Evolutionary conservation across 1,139 yeast genomes (phyloP).

Genomic region (Nakaseomyces delphensis): DNA sequence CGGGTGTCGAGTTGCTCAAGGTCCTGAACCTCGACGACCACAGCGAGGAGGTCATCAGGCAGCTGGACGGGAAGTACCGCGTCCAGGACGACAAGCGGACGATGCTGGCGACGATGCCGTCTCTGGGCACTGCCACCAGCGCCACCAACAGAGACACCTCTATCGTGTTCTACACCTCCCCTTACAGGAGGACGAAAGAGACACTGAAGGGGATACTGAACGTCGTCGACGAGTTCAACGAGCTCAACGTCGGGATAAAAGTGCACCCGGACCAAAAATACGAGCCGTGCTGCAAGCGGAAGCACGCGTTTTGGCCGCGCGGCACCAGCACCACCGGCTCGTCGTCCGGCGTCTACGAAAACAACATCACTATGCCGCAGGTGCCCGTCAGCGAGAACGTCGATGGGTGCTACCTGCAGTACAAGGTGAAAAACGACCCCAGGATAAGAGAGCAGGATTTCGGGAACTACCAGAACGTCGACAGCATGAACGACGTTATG

Average conservation of each 20-base stretch:
- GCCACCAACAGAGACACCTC: conserved; percentile 20
- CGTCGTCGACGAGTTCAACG: conserved; percentile 42
- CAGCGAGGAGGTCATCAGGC: conserved; percentile 15
- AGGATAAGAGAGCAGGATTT: conserved; percentile 89
- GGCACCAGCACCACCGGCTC: conserved; percentile 7
- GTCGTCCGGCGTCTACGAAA: conserved; percentile 25
- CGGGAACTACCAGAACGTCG: conserved; percentile 68
- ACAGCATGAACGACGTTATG: conserved; percentile 64
- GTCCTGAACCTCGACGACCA: conserved; percentile 45
- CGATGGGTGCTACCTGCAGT: conserved; percentile 37
- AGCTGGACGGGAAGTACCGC: conserved; percentile 18
- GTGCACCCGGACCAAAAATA: conserved; percentile 14
- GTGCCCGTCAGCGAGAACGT: conserved; percentile 7
- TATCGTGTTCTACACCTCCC: conserved; percentile 66
- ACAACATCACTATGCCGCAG: conserved; percentile 14
- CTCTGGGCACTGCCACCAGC: too few relatives aligned
- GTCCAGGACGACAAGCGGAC: conserved; percentile 9
- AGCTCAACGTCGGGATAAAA: conserved; percentile 14
- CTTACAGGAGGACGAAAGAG: conserved; percentile 72
- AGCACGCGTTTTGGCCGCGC: conserved; percentile 22
- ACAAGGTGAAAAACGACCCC: conserved; percentile 70
- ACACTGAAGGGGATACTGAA: conserved; percentile 62
- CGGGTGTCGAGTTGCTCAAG: conserved; percentile 53
- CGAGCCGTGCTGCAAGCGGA: conserved; percentile 20
- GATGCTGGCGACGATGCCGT: conserved; percentile 6